Percentiles rank a stretch among this genome's conserved stretches.
Evolutionary conservation across 2,329 filamentous ascomycete species (phyloP).

Genomic region (Aspergillus eucalypticola): DNA sequence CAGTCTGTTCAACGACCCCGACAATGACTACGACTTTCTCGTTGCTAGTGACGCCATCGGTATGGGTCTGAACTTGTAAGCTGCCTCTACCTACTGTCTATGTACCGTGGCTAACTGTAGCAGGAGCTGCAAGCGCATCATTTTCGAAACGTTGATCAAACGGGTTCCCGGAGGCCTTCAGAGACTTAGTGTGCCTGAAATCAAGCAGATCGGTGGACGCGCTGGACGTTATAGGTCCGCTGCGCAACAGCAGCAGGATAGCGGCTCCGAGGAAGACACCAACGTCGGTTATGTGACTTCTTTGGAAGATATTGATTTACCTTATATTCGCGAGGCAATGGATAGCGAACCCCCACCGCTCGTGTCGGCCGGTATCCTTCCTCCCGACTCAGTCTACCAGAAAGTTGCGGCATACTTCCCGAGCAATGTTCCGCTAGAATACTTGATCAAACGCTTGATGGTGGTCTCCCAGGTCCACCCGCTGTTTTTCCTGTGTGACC

Average conservation of each 20-base stretch:
- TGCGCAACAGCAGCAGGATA: conserved; percentile 48
- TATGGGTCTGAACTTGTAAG: conserved; percentile 90
- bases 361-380: conserved; percentile 69
- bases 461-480: conserved; percentile 65
- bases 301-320: conserved; percentile 69
- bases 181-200: conserved; percentile 68
- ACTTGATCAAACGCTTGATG: conserved; percentile 73
- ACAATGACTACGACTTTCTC: conserved; percentile 93
- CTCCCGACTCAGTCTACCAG: conserved; percentile 70
- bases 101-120: conserved; percentile 16
- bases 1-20: conserved; percentile 86
- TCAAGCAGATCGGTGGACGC: conserved; percentile 93
- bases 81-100: neutral
- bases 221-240: conserved; percentile 84
- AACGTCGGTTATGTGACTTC: conserved; percentile 75
- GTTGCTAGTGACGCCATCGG: conserved; percentile 95
- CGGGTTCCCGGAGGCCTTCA: conserved; percentile 62
- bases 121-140: conserved; percentile 77
- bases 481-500: conserved; percentile 69
- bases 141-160: conserved; percentile 80
- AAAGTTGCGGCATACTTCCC: conserved; percentile 82
- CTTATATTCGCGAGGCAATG: conserved; percentile 64
- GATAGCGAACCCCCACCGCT: conserved; percentile 64
- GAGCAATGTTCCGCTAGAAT: conserved; percentile 75
- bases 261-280: conserved; percentile 18